Evolutionary conservation across 768 basidiomycete species (phyloP).

Genomic region (Crucibulum laeve): DNA sequence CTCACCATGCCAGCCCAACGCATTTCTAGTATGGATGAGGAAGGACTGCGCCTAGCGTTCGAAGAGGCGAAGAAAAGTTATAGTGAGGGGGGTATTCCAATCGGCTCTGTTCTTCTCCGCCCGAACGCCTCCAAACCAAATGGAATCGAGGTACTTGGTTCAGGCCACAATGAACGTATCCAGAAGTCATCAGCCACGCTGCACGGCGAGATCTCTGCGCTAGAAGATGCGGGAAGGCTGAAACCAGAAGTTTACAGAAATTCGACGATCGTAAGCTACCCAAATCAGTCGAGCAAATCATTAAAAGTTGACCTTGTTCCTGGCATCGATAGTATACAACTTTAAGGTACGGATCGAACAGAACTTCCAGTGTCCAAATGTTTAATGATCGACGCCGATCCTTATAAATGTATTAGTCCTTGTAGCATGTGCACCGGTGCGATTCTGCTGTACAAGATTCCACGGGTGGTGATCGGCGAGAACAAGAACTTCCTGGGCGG

Average conservation of each 20-base stretch:
- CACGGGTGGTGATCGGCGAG: conserved; percentile 64
- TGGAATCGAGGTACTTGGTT: conserved; percentile 18
- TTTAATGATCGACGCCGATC: not conserved
- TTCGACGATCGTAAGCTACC: conserved; percentile 41
- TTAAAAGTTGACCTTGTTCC: not conserved
- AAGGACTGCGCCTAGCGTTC: conserved; percentile 14
- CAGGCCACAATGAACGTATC: conserved; percentile 30
- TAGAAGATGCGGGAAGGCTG: conserved; percentile 49
- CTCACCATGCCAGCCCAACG: too few relatives aligned
- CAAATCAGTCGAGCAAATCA: not conserved
- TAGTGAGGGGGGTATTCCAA: conserved; percentile 56
- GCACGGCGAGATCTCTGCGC: conserved; percentile 32
- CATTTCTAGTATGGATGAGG: conserved; percentile 10
- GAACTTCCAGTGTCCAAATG: not conserved
- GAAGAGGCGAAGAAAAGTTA: conserved; percentile 42
- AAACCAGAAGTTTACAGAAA: conserved; percentile 38
- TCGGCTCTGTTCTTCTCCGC: conserved; percentile 44
- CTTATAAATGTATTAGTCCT: conserved; percentile 31
- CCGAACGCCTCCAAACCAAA: conserved; percentile 14
- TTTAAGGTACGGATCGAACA: conserved; percentile 19
- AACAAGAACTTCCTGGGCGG: conserved; percentile 49
- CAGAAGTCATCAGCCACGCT: conserved; percentile 28
- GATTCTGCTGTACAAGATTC: conserved; percentile 59
- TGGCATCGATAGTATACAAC: conserved; percentile 27
- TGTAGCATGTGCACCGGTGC: conserved; percentile 67